phyloP scores from a whole-genome alignment of 306 rosid genomes.

The Sechiopsis laciniata region DNA sequence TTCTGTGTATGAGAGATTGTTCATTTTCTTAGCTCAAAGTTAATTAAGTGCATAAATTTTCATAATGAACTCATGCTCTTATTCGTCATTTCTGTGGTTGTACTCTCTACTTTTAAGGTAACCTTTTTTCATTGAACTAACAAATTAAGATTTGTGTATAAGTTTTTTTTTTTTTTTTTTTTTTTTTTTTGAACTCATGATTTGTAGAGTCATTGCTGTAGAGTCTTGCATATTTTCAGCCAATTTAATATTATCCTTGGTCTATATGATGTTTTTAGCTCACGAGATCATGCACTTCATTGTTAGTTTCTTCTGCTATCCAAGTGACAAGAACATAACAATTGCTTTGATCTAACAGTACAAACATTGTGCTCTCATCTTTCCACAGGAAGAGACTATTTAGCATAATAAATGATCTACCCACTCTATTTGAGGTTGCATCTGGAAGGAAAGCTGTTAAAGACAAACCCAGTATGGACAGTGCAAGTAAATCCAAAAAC shows the following conservation, averaged over 20 bases:
- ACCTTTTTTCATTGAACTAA: neutral
- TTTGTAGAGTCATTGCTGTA: no score
- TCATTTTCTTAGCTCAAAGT: neutral
- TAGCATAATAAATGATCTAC: slow-evolving; percentile 52
- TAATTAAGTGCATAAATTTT: neutral
- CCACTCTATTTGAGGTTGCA: slow-evolving; percentile 55
- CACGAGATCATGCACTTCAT: neutral
- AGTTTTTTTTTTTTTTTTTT: no score
- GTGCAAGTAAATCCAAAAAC: slow-evolving; percentile 51
- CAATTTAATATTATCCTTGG: neutral
- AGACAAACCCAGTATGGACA: slow-evolving; percentile 43
- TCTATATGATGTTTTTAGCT: neutral
- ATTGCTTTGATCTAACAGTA: slow-evolving; percentile 1
- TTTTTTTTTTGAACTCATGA: no score
- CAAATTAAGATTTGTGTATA: neutral
- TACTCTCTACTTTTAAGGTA: neutral
- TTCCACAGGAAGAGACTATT: slow-evolving; percentile 49
- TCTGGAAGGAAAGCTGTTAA: slow-evolving; percentile 45
- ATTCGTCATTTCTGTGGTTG: neutral
- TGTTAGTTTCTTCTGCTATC: slow-evolving; percentile 6
- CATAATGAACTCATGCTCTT: no score
- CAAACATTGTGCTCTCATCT: neutral
- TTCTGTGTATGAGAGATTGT: neutral
- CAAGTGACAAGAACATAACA: neutral
- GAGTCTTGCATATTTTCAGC: slow-evolving; percentile 11